Base-by-base conservation (phyloP, 2,329 filamentous ascomycete genomes). In the Alternaria hordeiaustralica region DNA sequence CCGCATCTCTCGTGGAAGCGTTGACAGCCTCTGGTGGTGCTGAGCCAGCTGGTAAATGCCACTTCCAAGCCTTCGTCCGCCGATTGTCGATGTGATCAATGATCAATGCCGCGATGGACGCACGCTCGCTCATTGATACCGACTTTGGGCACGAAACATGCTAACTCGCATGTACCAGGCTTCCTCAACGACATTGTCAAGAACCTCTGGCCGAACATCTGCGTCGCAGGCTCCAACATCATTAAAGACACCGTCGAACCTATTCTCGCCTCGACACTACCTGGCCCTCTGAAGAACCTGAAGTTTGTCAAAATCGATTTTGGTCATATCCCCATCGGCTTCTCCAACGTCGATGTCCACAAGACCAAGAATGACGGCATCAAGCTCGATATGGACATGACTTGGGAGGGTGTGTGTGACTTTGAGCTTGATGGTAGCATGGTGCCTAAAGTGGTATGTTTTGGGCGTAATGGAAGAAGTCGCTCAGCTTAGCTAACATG, bases 121-220 rank as follows among this genome's bases (percentile, higher is more conserved):
- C 36, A 18, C 36, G 36, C 9, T 41, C 36, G 6, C n/a, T 41
- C 36, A 11, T 11, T 41, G 9, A 41, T 18, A 41, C 36, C 36
- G 36, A 41, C 8, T 41, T 41, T 41, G 15, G 36, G 53, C n/a
- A 44, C 33, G 15, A 20, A 21, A 44, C 21, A 15, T 18, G 13
- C 54, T 49, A 49, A 64, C 20, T 18, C 41, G 23, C 30, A 20
- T n/a, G 20, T 10, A 45, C 13, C 18, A 75, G 82, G 77, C 56
- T 85, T 85, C 66, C 78, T 85, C 55, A 85, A 85, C 67, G 83
- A 85, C 62, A 81, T 85, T 30, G 76, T 85, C 41, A 78, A 69
- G 13, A 82, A 84, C 58, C 71, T 85, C 70, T 85, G 84, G 84
- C 84, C 84, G 36, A 84, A 85, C 68, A 84, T 85, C 73, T 80